These are phyloP conservation scores for Aspergillus aculeatus DNA, from an alignment of 2,329 filamentous ascomycete genomes.

Conservation along the genomic window DNA sequence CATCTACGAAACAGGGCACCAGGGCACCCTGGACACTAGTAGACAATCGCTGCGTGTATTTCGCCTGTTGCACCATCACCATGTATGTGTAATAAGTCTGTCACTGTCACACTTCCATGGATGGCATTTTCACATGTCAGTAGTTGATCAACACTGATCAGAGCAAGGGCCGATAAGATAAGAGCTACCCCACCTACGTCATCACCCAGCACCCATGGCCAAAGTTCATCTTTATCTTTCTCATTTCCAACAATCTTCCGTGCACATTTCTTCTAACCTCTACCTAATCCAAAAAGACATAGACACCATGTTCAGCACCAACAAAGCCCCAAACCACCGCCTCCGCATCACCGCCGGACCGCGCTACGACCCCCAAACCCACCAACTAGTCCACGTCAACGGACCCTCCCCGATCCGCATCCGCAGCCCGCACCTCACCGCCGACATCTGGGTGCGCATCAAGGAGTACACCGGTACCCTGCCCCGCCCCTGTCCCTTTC, in stretches of 20 bases:
- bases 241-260: no score
- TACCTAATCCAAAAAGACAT: neutral
- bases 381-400: conserved; percentile 76
- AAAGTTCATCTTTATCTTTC: no score
- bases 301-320: neutral
- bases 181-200: no score
- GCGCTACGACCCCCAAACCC: conserved; percentile 69
- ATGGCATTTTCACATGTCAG: no score
- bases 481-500: no score
- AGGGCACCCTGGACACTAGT: neutral
- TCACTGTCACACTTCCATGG: no score
- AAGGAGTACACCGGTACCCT: conserved; percentile 54
- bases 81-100: no score
- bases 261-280: neutral
- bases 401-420: conserved; percentile 61
- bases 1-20: neutral
- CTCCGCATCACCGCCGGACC: conserved; percentile 80
- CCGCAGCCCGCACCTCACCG: conserved; percentile 61
- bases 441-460: conserved; percentile 72
- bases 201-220: no score
- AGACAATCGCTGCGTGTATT: no score
- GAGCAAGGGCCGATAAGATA: neutral
- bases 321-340: conserved; percentile 54
- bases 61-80: no score
- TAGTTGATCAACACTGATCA: neutral